Evolutionary conservation across 1,284 basidiomycete species (phyloP), one percentile per base, ranked within the genome.

Genomic region (Trichosporon faecale): DNA sequence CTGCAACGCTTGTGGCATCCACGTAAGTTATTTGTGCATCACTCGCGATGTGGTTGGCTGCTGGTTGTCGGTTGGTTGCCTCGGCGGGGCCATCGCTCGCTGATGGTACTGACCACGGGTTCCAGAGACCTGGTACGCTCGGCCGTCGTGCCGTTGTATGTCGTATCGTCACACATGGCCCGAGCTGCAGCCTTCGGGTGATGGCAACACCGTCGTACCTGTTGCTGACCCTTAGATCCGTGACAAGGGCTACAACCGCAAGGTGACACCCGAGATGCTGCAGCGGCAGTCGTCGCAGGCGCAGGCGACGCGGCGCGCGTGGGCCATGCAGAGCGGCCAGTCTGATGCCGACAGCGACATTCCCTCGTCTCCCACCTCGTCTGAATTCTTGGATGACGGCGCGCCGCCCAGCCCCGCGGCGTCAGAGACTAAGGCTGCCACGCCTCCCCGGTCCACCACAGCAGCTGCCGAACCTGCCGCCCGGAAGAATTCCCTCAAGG

Each of bases 1-100:
- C 27, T 65, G 64, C 64, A 65, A 65, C 25, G 64, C 64, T 6
- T 61, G 57, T 21, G 57, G 57, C 16, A 61, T 61, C 18, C 57
- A 61, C 33, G 57, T 61, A 29, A 61, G 57, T 61, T 1, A 2
- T 18, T 61, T 29, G 16, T 16, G 8, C 18, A 18, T 14, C 18
- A 14, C 16, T 8, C 29, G 57, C 27, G 57, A 61, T 61, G 57
- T 8, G 18, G 8, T 25, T 55, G 40, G 40, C 6, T 44, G 16
- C 49, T 2, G 49, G 40, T n/a, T 7, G 18, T n/a, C n/a, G n/a
- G n/a, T n/a, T n/a, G n/a, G n/a, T n/a, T n/a, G n/a, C n/a, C n/a
- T 37, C 14, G 21, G 18, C 44, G 44, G 49, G 21, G 9, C 23
- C 57, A 60, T 61, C 57, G 27, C 57, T 61, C 57, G 27, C 57